Conservation (phyloP, 306 rosid species). For the Arachis hypogaea region DNA sequence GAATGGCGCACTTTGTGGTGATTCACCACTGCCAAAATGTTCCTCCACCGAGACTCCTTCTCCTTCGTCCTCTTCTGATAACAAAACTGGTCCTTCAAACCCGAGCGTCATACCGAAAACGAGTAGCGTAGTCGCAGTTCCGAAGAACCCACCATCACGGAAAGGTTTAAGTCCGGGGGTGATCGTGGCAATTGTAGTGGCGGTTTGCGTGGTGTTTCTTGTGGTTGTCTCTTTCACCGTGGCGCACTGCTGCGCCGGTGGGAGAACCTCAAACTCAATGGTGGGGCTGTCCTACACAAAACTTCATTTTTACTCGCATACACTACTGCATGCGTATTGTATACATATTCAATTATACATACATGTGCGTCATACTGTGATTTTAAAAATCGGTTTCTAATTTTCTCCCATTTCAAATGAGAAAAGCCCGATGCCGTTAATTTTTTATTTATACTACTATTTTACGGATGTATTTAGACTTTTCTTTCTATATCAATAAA, state of each 20-base stretch:
- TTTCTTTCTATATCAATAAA: too few relatives aligned
- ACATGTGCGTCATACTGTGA: too few relatives aligned
- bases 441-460: too few relatives aligned
- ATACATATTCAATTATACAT: too few relatives aligned
- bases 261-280: slow-evolving; percentile 53
- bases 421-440: too few relatives aligned
- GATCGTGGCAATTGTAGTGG: slow-evolving; percentile 79
- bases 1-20: slow-evolving; percentile 79
- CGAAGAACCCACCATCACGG: background rate
- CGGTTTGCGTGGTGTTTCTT: slow-evolving; percentile 58
- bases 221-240: slow-evolving; percentile 69
- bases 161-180: slow-evolving; percentile 65
- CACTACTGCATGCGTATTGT: too few relatives aligned
- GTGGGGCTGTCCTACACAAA: background rate
- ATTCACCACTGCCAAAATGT: slow-evolving; percentile 67
- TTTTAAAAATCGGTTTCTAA: too few relatives aligned
- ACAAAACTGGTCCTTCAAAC: slow-evolving; percentile 70
- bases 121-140: slow-evolving; percentile 34
- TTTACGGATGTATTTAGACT: too few relatives aligned
- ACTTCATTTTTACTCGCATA: too few relatives aligned
- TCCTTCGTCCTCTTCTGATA: slow-evolving; percentile 32
- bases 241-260: slow-evolving; percentile 74
- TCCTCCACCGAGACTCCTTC: slow-evolving; percentile 48
- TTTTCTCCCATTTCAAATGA: too few relatives aligned
- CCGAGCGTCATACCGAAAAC: slow-evolving; percentile 79